Conservation (phyloP, 169 alveolate genomes). For the Eimeria necatrix region DNA sequence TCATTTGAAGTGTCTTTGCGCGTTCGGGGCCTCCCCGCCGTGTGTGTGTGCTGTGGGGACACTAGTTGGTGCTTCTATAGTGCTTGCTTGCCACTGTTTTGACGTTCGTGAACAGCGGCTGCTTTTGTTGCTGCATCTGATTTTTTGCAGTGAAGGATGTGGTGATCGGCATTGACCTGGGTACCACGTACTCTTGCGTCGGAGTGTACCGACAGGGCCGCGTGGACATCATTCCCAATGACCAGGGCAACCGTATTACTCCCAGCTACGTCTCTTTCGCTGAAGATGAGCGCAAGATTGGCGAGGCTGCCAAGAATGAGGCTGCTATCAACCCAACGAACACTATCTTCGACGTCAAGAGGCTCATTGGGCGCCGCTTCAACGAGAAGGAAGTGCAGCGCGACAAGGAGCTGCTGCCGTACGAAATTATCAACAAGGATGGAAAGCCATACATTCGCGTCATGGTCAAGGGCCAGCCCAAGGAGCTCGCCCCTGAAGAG, state of each 20-base stretch:
- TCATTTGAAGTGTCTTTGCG: not conserved
- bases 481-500: slow-evolving; percentile 98
- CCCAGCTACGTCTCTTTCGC: slow-evolving; percentile 99
- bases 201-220: slow-evolving; percentile 98
- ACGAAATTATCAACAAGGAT: slow-evolving; percentile 95
- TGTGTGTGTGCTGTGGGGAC: no score
- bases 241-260: slow-evolving; percentile 97
- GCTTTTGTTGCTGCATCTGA: not conserved
- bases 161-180: slow-evolving; percentile 98
- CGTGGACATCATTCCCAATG: slow-evolving; percentile 98
- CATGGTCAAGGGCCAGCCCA: slow-evolving; percentile 93
- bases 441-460: slow-evolving; percentile 97
- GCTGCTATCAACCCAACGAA: slow-evolving; percentile 98
- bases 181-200: slow-evolving; percentile 99
- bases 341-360: slow-evolving; percentile 98
- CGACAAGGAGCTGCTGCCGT: slow-evolving; percentile 98
- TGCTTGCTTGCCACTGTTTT: not conserved
- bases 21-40: not conserved
- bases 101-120: not conserved
- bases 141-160: slow-evolving; percentile 93
- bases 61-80: not conserved
- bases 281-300: slow-evolving; percentile 97
- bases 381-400: slow-evolving; percentile 97
- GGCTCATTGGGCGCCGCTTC: slow-evolving; percentile 98
- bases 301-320: slow-evolving; percentile 99